Percentiles rank a stretch among this genome's conserved stretches.
Conservation (phyloP, 148 eudicot genomes). For the Rhododendron henanense region DNA sequence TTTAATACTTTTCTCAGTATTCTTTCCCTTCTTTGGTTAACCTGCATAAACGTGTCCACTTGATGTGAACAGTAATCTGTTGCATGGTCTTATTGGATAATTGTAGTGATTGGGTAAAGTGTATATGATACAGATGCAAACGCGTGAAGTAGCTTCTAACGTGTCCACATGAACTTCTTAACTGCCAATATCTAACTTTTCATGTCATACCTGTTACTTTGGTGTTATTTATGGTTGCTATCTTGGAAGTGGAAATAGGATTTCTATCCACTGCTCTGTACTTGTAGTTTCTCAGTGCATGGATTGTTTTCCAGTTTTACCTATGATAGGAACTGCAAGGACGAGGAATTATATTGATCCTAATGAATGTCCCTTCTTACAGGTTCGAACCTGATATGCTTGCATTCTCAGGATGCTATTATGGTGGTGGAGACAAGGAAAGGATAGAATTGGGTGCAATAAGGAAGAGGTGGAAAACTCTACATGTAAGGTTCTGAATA, state of each 20-base stretch:
- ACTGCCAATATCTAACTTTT: background rate
- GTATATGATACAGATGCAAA: background rate
- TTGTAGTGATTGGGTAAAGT: background rate
- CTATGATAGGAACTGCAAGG: background rate
- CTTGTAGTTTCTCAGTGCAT: background rate
- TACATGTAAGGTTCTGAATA: conserved; percentile 64
- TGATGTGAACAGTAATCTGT: background rate
- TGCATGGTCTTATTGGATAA: background rate
- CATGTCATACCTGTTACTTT: background rate
- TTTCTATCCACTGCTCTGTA: background rate
- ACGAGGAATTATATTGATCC: background rate
- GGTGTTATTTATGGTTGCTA: background rate
- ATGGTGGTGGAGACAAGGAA: conserved; percentile 96
- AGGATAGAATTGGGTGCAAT: conserved; percentile 75
- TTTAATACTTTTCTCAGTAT: background rate
- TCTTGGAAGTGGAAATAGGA: background rate
- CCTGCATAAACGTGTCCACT: background rate
- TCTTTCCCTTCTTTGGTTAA: conserved; percentile 1
- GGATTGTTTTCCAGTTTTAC: background rate
- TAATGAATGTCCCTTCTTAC: conserved; percentile 19
- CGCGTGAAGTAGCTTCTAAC: background rate
- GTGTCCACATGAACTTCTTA: background rate
- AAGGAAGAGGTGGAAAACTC: conserved; percentile 89
- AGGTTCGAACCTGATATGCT: conserved; percentile 99
- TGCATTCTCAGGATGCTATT: conserved; percentile 99